These are phyloP conservation scores for Pterula multifida DNA, from an alignment of 1,284 basidiomycete genomes.

Conservation along the genomic window DNA sequence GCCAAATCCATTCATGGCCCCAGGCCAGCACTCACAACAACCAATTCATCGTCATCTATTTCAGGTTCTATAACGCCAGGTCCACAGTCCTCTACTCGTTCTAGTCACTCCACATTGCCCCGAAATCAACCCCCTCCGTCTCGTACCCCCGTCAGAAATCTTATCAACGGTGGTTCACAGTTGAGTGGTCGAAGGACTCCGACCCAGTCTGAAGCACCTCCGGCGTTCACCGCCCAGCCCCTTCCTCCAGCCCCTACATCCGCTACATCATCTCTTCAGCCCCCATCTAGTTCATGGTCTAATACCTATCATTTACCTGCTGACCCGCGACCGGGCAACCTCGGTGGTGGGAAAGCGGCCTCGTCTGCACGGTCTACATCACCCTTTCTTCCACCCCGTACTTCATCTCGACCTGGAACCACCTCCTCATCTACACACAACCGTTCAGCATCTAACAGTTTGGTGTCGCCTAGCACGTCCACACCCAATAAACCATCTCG, in stretches of 20 bases:
- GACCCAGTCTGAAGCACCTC: conserved; percentile 35
- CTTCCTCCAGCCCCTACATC: conserved; percentile 36
- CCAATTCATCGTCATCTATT: conserved; percentile 19
- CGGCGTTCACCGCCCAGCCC: conserved; percentile 38
- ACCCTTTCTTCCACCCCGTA: conserved; percentile 34
- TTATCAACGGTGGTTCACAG: conserved; percentile 12
- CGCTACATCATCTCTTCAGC: neutral
- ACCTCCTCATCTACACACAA: conserved; percentile 25
- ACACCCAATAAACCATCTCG: conserved; percentile 25
- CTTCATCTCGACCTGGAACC: conserved; percentile 16
- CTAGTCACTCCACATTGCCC: conserved; percentile 50
- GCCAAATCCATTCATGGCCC: conserved; percentile 18
- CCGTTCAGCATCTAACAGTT: conserved; percentile 36
- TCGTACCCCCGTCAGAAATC: conserved; percentile 15
- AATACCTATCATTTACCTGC: conserved; percentile 38
- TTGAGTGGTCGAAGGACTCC: conserved; percentile 41
- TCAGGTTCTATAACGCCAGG: neutral
- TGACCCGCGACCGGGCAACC: conserved; percentile 44
- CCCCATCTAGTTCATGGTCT: neutral
- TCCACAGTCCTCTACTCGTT: conserved; percentile 16
- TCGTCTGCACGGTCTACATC: conserved; percentile 39
- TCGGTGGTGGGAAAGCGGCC: conserved; percentile 25
- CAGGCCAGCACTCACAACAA: conserved; percentile 15
- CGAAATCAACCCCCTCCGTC: conserved; percentile 52
- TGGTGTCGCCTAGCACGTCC: conserved; percentile 21